Conservation (phyloP, 805 yeast species). For the Spathaspora gorwiae region DNA sequence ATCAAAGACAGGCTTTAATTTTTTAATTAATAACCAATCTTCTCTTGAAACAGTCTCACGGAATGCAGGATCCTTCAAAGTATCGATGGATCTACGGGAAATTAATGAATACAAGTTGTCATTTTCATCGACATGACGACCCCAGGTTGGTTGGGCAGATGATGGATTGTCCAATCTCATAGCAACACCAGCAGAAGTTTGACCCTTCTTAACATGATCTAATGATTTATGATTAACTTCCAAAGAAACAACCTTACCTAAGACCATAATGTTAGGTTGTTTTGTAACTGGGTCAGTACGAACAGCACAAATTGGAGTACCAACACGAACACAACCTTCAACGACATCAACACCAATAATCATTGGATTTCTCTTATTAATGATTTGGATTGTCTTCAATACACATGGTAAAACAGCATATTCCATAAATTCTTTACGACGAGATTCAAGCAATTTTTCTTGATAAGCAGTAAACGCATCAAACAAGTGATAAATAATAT, state of each 20-base stretch:
- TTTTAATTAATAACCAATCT: conserved; percentile 90
- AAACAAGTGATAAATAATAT: conserved; percentile 92
- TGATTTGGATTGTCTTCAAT: conserved; percentile 88
- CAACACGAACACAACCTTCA: conserved; percentile 84
- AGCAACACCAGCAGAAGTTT: conserved; percentile 97
- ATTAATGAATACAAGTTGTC: conserved; percentile 89
- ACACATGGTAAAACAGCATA: conserved; percentile 95
- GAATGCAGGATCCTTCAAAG: conserved; percentile 98
- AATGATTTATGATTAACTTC: conserved; percentile 92
- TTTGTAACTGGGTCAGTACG: conserved; percentile 83
- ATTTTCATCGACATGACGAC: conserved; percentile 94
- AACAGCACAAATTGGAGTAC: conserved; percentile 95
- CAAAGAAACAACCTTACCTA: conserved; percentile 88
- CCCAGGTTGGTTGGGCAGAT: conserved; percentile 94
- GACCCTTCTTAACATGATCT: conserved; percentile 83
- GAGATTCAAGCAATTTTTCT: conserved; percentile 76
- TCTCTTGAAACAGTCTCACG: conserved; percentile 90
- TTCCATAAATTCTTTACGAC: conserved; percentile 83
- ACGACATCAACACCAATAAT: conserved; percentile 96
- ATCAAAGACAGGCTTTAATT: conserved; percentile 83
- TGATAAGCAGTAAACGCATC: conserved; percentile 94
- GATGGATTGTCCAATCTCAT: conserved; percentile 94
- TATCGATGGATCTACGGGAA: conserved; percentile 85
- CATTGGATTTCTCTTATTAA: conserved; percentile 98
- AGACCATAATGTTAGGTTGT: conserved; percentile 59